phyloP scores from a whole-genome alignment of 2,329 filamentous ascomycete species.

The Tolypocladium pustulatum region DNA sequence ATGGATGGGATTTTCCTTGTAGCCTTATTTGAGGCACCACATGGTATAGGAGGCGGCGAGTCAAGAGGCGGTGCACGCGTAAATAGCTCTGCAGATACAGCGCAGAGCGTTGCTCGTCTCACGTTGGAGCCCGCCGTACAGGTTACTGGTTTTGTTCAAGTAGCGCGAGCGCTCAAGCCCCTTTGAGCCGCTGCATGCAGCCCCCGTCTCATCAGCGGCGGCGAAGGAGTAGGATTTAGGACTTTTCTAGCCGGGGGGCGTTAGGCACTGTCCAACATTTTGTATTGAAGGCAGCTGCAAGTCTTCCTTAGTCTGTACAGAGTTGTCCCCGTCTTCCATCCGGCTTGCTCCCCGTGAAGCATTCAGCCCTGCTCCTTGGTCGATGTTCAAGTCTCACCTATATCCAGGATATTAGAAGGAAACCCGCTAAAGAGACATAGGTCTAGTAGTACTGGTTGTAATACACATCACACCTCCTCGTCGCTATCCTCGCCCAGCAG shows the following conservation, averaged over 20 bases:
- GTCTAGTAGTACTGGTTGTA: not conserved
- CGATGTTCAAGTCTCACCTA: not conserved
- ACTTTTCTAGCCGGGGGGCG: too few species aligned
- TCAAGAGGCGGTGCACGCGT: not conserved
- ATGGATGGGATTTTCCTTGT: not conserved
- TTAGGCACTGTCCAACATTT: too few species aligned
- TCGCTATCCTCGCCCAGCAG: conserved; percentile 88
- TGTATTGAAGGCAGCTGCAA: not conserved
- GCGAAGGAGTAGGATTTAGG: not conserved
- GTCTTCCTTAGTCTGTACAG: not conserved
- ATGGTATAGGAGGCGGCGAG: not conserved
- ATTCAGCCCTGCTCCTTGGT: not conserved
- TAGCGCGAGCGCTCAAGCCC: not conserved
- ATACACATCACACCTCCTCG: conserved; percentile 53
- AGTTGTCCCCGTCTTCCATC: not conserved
- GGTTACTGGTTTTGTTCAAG: not conserved
- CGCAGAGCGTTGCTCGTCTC: not conserved
- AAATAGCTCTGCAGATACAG: too few species aligned
- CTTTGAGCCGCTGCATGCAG: not conserved
- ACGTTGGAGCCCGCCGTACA: not conserved
- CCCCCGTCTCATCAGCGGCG: not conserved
- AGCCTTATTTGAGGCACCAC: not conserved
- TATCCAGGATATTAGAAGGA: conserved; percentile 1
- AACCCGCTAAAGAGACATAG: not conserved
- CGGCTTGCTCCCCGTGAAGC: not conserved